Percentiles rank a stretch among this genome's conserved stretches.
These are phyloP conservation scores for Sporisorium sorghi DNA, from an alignment of 1,284 basidiomycete genomes.

Conservation along the genomic window DNA sequence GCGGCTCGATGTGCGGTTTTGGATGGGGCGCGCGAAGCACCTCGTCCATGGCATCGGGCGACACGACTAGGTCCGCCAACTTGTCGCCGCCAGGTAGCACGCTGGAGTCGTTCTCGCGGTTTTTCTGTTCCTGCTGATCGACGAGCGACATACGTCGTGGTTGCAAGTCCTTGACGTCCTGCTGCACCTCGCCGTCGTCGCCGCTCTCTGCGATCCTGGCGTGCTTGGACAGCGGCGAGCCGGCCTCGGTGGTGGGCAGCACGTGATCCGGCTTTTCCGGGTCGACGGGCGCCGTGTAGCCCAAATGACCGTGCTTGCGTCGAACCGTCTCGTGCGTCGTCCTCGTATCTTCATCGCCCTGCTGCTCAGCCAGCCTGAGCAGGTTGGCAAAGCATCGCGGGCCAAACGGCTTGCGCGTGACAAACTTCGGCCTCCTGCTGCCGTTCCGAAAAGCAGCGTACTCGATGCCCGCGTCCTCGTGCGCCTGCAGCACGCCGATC, in stretches of 20 bases:
- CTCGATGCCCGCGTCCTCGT: slow-evolving; percentile 51
- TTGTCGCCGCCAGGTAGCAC: slow-evolving; percentile 20
- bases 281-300: slow-evolving; percentile 30
- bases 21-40: slow-evolving; percentile 43
- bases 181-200: neutral
- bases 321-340: slow-evolving; percentile 15
- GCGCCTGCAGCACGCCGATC: slow-evolving; percentile 56
- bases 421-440: slow-evolving; percentile 43
- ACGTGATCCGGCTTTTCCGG: slow-evolving; percentile 19
- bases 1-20: slow-evolving; percentile 25
- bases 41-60: slow-evolving; percentile 37
- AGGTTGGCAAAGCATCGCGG: slow-evolving; percentile 44
- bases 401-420: slow-evolving; percentile 58
- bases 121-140: slow-evolving; percentile 16
- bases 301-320: slow-evolving; percentile 34
- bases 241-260: slow-evolving; percentile 12
- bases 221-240: slow-evolving; percentile 10
- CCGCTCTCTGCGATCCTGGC: neutral
- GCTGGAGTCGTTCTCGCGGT: slow-evolving; percentile 9
- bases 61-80: slow-evolving; percentile 39
- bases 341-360: slow-evolving; percentile 17
- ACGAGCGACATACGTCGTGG: slow-evolving; percentile 22
- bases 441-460: slow-evolving; percentile 43
- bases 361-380: slow-evolving; percentile 40
- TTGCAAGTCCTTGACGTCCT: slow-evolving; percentile 12